Evolutionary conservation across 371 early-diverging fungal genomes (phyloP), one percentile per base, ranked within the genome.

Genomic region (Rhizopus sp.): DNA sequence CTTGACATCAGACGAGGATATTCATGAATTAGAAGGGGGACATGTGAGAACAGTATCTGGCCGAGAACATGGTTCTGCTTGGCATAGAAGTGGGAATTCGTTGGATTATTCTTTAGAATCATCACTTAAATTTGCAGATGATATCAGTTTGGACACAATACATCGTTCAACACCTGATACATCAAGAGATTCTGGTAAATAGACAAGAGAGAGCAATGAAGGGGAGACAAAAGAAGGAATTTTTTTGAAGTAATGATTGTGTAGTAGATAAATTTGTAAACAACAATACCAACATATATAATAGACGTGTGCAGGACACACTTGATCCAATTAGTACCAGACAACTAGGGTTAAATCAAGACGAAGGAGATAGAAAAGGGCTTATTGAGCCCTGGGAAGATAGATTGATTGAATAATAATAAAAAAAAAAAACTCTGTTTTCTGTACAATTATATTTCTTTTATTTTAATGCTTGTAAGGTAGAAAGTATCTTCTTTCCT

Each of bases 401-500:
- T 39, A 33, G 47, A 59, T 40, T 47, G 46, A 33, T 10, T 59
- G 2, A 48, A 54, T 33, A 34, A 47, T 31, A 47, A n/a, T n/a
- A n/a, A n/a, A n/a, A n/a, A n/a, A n/a, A n/a, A 32, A n/a, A 46
- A 15, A 17, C 37, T 46, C 2, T 42, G 8, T 50, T 35, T 7
- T 15, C 15, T 34, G 17, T 51, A 51, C 31, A 50, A n/a, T 33
- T 17, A 7, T 45, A 30, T 32, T 59, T 46, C 47, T 13, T 52
- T 30, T 15, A 15, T 12, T 63, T 57, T 48, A 63, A 23, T 16
- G 62, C 53, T 44, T 73, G 63, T 32, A 73, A 57, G 12, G 65
- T 69, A 50, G 70, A 59, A 45, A 68, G 62, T 35, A 76, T 68
- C 50, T 70, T 66, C 35, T 63, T 63, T 3, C 62, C 68, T n/a